Base-by-base conservation (phyloP, 768 basidiomycete genomes). In the Gymnopilus junonius region DNA sequence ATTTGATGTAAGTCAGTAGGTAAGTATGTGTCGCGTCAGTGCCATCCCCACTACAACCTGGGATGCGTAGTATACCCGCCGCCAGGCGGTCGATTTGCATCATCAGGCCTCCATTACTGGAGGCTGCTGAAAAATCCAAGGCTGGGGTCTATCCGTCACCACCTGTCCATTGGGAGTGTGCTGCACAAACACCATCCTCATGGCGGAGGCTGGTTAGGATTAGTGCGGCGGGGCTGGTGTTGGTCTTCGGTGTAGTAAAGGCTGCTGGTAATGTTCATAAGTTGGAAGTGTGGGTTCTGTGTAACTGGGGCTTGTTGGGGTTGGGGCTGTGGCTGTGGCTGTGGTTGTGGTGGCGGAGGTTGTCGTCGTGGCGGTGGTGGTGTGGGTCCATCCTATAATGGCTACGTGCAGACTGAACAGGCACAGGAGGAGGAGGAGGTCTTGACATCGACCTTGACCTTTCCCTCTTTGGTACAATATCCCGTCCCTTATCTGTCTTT, bases 111-210 rank as follows among this genome's bases (percentile, higher is more conserved):
- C 34, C 54, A 37, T 40, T 37, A 39, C 34, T 4, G 34, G 54
- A 1, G 54, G 54, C 34, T 55, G 54, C 25, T 55, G 54, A 39
- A 40, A 40, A 14, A 21, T 39, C 35, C 25, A 55, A 23, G 54
- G 54, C 35, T 39, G 35, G 17, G 54, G 35, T 23, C 40, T 37
- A 10, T 55, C 35, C 21, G 27, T 35, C 35, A 55, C 17, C 37
- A 40, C 54, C 21, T 55, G 54, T 11, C 54, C 54, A 40, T 40
- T 37, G 0, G 32, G n/a, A 35, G 35, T 27, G 8, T 37, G 54
- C 35, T 58, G 46, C 0, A 58, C 57, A 17, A 31, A 58, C 57
- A 34, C 57, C 57, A 48, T 45, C 17, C 46, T 8, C 63, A 59
- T 64, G 63, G 57, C 6, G 23, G 27, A 12, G 61, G 40, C 35